Evolutionary conservation across 1,139 yeast species (phyloP).

Genomic region (Nematodospora anomalae): DNA sequence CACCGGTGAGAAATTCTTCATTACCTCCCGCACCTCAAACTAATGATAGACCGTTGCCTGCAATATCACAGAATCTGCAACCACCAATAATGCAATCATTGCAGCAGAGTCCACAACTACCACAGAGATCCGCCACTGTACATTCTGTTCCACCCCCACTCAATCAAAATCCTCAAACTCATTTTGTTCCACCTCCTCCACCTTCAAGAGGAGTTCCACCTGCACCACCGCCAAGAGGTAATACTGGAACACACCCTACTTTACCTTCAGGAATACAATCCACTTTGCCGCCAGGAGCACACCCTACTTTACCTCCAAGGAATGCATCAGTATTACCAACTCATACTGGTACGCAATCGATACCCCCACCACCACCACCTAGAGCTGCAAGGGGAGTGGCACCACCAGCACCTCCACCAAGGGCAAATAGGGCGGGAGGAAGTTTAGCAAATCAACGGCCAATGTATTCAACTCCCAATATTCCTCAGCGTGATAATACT

Average conservation of each 20-base stretch:
- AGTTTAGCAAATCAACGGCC: conserved; percentile 7
- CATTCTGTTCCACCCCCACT: conserved; percentile 9
- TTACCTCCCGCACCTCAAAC: conserved; percentile 18
- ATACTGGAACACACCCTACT: background rate
- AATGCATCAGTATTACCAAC: conserved; percentile 10
- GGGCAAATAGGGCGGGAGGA: conserved; percentile 21
- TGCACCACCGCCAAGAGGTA: conserved; percentile 18
- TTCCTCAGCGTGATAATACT: background rate
- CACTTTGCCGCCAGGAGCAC: conserved; percentile 7
- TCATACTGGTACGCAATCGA: conserved; percentile 15
- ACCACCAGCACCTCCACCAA: conserved; percentile 37
- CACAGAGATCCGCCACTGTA: conserved; percentile 1
- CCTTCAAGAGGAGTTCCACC: conserved; percentile 17
- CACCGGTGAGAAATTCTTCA: conserved; percentile 35
- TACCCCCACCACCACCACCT: conserved; percentile 16
- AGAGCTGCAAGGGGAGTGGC: conserved; percentile 17
- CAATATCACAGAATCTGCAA: conserved; percentile 9
- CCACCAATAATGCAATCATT: conserved; percentile 8
- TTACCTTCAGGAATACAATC: too few species aligned
- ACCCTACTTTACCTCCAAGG: conserved; percentile 19
- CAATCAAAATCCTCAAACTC: conserved; percentile 5
- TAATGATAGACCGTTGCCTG: conserved; percentile 10
- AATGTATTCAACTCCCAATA: conserved; percentile 21
- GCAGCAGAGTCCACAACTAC: conserved; percentile 1
- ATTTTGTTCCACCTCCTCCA: conserved; percentile 10